Base-by-base conservation (phyloP, 2,329 filamentous ascomycete genomes). In the Cytospora mali region DNA sequence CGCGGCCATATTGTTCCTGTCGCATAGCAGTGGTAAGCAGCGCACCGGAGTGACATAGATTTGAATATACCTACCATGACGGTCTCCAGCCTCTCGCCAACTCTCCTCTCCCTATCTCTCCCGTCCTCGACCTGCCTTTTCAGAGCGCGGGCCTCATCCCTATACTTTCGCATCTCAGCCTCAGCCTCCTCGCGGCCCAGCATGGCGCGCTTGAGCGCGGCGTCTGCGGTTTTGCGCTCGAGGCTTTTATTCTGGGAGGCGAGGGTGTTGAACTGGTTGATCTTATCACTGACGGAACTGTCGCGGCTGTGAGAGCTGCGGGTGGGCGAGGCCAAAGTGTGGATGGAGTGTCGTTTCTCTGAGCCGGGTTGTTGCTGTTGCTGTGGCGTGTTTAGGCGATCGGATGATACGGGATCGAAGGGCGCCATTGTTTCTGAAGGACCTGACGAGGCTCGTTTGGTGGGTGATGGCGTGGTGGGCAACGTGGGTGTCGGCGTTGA, bases 261-360 rank as follows among this genome's bases (percentile, higher is more conserved):
- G 39, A 92, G 80, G 62, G 81, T 84, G 77, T 92, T 90, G 75
- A 92, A 91, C 74, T 90, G 89, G 71, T 85, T 87, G 66, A 91
- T 88, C 71, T 87, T 86, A 64, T 88, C 85, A 68, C 87, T 80
- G 6, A 90, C 86, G 25, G 85, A 84, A 69, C 84, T 86, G 65
- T 86, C 84, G 66, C 85, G 81, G 18, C 75, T 75, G 71, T 80
- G 77, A 62, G 76, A 77, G 70, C 64, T 71, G 66, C 72, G 74
- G 51, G 69, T 69, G 46, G 76, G 71, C 28, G 75, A 70, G 67
- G 78, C 73, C 60, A 76, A 68, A 60, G 75, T 60, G 48, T 61
- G 61, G 29, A 57, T 28, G 7, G 63, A 65, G 23, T 60, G 60
- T 35, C 63, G 56, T 31, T 62, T 50, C 39, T 56, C 75, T 42